Evolutionary conservation across 768 basidiomycete genomes (phyloP).

Genomic region (Hortiboletus flavorubellus): DNA sequence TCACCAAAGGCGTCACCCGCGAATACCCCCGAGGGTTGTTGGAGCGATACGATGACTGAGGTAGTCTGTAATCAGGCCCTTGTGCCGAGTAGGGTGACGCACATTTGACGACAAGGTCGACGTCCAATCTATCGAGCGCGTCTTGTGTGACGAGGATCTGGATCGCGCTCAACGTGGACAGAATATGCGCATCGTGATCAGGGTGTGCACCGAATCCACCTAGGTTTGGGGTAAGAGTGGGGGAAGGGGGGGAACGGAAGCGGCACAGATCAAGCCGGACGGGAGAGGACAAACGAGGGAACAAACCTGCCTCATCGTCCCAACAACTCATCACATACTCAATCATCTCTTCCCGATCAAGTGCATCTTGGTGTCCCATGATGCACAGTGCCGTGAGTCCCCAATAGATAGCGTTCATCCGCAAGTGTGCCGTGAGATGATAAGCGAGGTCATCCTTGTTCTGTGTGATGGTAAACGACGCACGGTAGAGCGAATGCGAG

Average conservation of each 20-base stretch:
- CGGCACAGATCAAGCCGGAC: constrained; percentile 3
- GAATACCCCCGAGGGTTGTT: constrained; percentile 84
- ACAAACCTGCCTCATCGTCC: constrained; percentile 79
- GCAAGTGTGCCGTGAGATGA: constrained; percentile 88
- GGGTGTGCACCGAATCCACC: constrained; percentile 93
- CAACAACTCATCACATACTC: constrained; percentile 92
- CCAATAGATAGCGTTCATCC: constrained; percentile 97
- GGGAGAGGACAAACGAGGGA: background rate
- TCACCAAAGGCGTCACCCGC: constrained; percentile 93
- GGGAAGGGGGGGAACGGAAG: background rate
- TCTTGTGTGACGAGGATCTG: constrained; percentile 88
- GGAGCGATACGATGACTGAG: constrained; percentile 78
- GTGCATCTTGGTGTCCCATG: constrained; percentile 74
- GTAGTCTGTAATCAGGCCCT: background rate
- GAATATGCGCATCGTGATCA: constrained; percentile 87
- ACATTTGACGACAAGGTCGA: constrained; percentile 74
- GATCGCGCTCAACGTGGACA: constrained; percentile 85
- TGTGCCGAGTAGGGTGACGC: constrained; percentile 20
- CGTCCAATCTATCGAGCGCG: constrained; percentile 68
- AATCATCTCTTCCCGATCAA: constrained; percentile 82
- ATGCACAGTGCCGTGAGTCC: constrained; percentile 83
- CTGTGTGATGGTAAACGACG: constrained; percentile 35
- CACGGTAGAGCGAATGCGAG: background rate
- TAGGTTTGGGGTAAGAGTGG: constrained; percentile 25
- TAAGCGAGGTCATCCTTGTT: constrained; percentile 82